A percentile compares a stretch with the other conserved stretches of the same genome.
Evolutionary conservation across 352 stramenopile species (phyloP).

Genomic region (Aphanomyces stellatus): DNA sequence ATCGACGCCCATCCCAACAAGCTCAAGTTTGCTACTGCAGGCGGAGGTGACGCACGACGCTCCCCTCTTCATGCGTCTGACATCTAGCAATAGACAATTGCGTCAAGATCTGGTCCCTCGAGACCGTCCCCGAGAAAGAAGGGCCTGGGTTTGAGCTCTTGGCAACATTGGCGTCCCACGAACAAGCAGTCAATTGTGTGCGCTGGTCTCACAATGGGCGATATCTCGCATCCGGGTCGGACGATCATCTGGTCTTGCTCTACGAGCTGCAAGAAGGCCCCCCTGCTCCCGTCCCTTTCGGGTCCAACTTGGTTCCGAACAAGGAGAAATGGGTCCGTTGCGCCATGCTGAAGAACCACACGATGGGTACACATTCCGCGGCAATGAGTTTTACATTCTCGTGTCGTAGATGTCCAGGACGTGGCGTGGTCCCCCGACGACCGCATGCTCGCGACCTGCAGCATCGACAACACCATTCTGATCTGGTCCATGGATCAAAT

Average conservation of each 20-base stretch:
- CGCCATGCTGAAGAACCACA: conserved; percentile 73
- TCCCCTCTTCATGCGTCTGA: not conserved
- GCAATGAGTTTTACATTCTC: not conserved
- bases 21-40: conserved; percentile 63
- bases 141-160: conserved; percentile 52
- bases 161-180: conserved; percentile 68
- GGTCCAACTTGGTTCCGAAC: conserved; percentile 66
- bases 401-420: conserved; percentile 61
- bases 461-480: conserved; percentile 83
- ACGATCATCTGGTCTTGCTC: conserved; percentile 76
- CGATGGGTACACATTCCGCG: conserved; percentile 51
- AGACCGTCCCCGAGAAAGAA: conserved; percentile 2
- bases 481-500: conserved; percentile 72
- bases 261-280: conserved; percentile 66
- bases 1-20: conserved; percentile 73
- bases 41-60: conserved; percentile 33
- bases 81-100: conserved; percentile 39
- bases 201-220: conserved; percentile 64
- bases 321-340: conserved; percentile 81
- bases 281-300: conserved; percentile 61
- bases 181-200: conserved; percentile 82
- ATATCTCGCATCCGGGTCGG: conserved; percentile 73
- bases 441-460: conserved; percentile 80
- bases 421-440: conserved; percentile 82
- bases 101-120: conserved; percentile 79